A percentile compares a stretch with the other conserved stretches of the same genome.
Evolutionary conservation across 208 protist species (phyloP).

Genomic region (Crithidia sp.): DNA sequence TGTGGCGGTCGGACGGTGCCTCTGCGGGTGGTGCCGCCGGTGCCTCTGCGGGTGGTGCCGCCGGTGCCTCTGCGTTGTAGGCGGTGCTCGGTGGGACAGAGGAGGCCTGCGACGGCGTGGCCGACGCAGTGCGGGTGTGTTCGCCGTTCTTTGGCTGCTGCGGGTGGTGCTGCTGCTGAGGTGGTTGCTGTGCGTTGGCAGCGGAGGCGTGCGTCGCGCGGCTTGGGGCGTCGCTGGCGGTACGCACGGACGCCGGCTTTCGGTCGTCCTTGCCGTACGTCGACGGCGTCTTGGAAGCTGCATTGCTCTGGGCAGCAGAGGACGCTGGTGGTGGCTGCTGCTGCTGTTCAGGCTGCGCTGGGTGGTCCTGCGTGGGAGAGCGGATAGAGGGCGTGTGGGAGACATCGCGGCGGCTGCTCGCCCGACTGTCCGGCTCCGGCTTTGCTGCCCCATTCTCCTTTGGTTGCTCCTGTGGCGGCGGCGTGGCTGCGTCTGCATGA

Average conservation of each 20-base stretch:
- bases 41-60: background rate
- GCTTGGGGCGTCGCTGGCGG: slow-evolving; percentile 3
- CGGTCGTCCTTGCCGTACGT: background rate
- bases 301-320: background rate
- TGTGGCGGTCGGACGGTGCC: background rate
- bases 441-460: no score
- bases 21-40: background rate
- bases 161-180: slow-evolving; percentile 1
- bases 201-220: background rate
- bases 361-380: slow-evolving; percentile 1
- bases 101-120: slow-evolving; percentile 8
- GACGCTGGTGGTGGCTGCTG: slow-evolving; percentile 1
- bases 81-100: slow-evolving; percentile 1
- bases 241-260: background rate
- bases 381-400: background rate
- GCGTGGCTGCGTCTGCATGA: background rate
- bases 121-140: background rate
- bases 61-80: background rate
- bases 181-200: background rate
- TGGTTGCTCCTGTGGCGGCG: background rate
- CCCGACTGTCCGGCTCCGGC: background rate
- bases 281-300: background rate
- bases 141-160: background rate
- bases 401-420: slow-evolving; percentile 6
- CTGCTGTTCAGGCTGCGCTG: background rate